Evolutionary conservation across 2,329 filamentous ascomycete species (phyloP), one percentile per base, ranked within the genome.

Genomic region (Cordyceps fumosorosea): DNA sequence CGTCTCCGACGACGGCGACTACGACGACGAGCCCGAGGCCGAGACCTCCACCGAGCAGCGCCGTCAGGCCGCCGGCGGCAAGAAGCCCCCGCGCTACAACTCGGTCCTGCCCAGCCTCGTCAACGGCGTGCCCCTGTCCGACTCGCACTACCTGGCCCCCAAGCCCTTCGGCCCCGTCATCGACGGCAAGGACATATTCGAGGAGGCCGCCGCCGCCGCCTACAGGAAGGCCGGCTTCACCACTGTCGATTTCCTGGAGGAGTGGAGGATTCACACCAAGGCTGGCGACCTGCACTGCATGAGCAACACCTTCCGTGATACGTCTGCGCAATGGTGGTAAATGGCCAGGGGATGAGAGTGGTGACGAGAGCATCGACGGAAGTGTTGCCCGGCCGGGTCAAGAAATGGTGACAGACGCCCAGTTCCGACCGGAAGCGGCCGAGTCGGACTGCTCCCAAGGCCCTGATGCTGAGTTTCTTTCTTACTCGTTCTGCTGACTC

Each of bases 141-240:
- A 51, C 20, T 44, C 12, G 24, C 59, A 58, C 22, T 66, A 63
- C 6, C 24, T 65, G 18, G 47, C 53, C 6, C 62, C 64, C 1
- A 65, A 64, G 45, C 32, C 69, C 63, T 18, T 70, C 69, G 71
- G 71, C 64, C 7, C 72, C 60, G 2, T 54, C 2, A 45, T 71
- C 5, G 54, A 70, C 7, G 67, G 66, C 0, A 34, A 64, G 48
- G 72, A 74, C 22, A 64, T 72, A 1, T 32, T 74, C 0, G 65
- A 64, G 3, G 53, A 60, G 16, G 48, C 26, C 14, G 24, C 48
- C 26, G 10, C 48, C 26, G 16, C 12, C 5, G 24, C 24, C 12
- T 51, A 32, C 48, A 51, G n/a, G 16, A 32, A 51, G 24, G 26
- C 26, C 7, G 48, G 48, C 48, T 32, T 51, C 16, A n/a, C 12